Evolutionary conservation across 495 filamentous ascomycete species (phyloP).

Genomic region (Penicillium canescens): DNA sequence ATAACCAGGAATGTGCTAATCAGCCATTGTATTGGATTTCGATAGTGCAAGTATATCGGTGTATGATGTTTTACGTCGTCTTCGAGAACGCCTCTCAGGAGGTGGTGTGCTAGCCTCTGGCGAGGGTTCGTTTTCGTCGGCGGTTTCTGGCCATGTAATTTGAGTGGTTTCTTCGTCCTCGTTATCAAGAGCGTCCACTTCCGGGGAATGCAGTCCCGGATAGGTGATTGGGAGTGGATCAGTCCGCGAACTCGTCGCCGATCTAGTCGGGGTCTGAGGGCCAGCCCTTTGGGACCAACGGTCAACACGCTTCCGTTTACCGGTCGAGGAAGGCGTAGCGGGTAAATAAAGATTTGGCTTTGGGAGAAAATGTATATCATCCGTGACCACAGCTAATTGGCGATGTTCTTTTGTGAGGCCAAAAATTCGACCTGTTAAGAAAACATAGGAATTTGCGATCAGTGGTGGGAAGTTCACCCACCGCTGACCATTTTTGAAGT

Average conservation of each 20-base stretch:
- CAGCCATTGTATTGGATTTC: not conserved
- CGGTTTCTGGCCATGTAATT: not conserved
- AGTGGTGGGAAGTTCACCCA: conserved; percentile 16
- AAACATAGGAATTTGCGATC: conserved; percentile 1
- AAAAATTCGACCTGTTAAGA: conserved; percentile 15
- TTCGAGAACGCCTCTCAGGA: conserved; percentile 6
- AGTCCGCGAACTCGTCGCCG: not conserved
- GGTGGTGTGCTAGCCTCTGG: not conserved
- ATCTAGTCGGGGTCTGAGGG: not conserved
- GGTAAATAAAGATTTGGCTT: not conserved
- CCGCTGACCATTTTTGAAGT: conserved; percentile 15
- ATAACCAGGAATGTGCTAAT: no score
- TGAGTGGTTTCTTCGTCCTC: not conserved
- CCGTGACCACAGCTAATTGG: conserved; percentile 14
- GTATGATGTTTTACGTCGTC: conserved; percentile 1
- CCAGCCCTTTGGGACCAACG: conserved; percentile 9
- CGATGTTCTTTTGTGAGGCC: conserved; percentile 17
- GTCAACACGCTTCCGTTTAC: conserved; percentile 9
- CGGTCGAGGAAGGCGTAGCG: conserved; percentile 3
- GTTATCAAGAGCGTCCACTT: not conserved
- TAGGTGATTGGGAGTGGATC: not conserved
- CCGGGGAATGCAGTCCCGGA: not conserved
- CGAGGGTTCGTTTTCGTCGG: conserved; percentile 1
- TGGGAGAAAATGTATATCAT: conserved; percentile 22
- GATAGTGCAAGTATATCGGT: conserved; percentile 5